These are phyloP conservation scores for Erodium maritimum DNA, from an alignment of 345 rosid species.

Conservation along the genomic window DNA sequence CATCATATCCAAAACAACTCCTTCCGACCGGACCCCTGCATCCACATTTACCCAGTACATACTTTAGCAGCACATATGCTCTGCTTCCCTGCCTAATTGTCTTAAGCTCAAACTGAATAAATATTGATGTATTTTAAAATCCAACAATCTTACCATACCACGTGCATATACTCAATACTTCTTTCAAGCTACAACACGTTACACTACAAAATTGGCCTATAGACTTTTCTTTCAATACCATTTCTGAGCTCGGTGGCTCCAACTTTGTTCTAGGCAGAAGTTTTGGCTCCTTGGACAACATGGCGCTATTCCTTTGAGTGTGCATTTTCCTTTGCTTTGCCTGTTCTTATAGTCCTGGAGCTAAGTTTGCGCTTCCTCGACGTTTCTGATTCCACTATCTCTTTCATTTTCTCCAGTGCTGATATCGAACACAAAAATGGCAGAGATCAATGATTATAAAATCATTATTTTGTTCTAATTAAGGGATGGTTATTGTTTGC, in stretches of 20 bases:
- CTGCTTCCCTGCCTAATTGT: no score
- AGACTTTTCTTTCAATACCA: no score
- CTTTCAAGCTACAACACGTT: background rate
- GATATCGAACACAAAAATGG: constrained; percentile 12
- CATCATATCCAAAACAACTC: no score
- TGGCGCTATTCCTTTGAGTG: constrained; percentile 9
- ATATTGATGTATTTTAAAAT: no score
- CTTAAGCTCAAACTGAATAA: no score
- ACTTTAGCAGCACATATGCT: no score
- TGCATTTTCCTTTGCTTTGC: constrained; percentile 13
- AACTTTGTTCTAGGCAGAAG: background rate
- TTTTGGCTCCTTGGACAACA: constrained; percentile 1
- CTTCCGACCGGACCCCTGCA: no score
- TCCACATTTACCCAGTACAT: no score
- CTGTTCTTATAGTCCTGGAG: constrained; percentile 29
- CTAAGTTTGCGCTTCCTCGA: constrained; percentile 37
- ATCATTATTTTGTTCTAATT: no score
- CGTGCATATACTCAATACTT: no score
- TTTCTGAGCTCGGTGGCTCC: background rate
- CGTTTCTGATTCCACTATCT: constrained; percentile 54
- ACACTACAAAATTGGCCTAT: background rate
- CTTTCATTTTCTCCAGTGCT: constrained; percentile 72
- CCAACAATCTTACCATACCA: no score
- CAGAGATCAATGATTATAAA: background rate
- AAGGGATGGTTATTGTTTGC: background rate